A percentile compares a stretch with the other conserved stretches of the same genome.
These are phyloP conservation scores for Penicillium sp. DNA, from an alignment of 2,329 filamentous ascomycete genomes.

Conservation along the genomic window DNA sequence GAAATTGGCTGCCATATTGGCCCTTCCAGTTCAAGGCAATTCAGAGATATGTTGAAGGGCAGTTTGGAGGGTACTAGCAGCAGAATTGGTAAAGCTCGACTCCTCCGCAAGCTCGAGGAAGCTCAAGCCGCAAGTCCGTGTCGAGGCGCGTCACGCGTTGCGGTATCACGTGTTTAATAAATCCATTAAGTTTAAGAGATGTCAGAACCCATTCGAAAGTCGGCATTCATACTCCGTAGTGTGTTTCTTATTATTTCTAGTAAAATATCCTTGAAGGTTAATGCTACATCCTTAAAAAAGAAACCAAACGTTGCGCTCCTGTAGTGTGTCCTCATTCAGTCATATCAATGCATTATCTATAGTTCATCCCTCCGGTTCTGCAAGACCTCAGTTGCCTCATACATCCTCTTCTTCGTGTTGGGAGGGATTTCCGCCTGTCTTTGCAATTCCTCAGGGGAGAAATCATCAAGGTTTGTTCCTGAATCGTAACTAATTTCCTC, in stretches of 20 bases:
- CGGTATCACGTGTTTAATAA: conserved; percentile 8
- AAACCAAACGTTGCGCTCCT: neutral
- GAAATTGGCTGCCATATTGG: conserved; percentile 74
- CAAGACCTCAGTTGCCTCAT: conserved; percentile 44
- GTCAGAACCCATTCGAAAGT: neutral
- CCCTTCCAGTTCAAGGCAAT: neutral
- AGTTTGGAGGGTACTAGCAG: neutral
- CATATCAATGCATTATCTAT: conserved; percentile 28
- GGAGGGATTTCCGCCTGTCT: conserved; percentile 45
- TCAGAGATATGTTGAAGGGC: neutral
- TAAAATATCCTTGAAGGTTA: too few relatives aligned
- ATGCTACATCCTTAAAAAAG: neutral
- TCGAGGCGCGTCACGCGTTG: conserved; percentile 41
- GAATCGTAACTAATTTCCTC: conserved; percentile 30
- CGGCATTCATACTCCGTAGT: too few relatives aligned
- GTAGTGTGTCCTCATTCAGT: neutral
- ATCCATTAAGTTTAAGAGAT: conserved; percentile 26
- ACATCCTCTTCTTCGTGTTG: conserved; percentile 57
- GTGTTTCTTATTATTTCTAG: too few relatives aligned
- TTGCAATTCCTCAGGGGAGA: conserved; percentile 41
- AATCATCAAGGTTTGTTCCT: conserved; percentile 38
- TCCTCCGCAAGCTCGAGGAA: conserved; percentile 2
- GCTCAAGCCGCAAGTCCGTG: conserved; percentile 24
- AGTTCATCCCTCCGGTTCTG: conserved; percentile 44
- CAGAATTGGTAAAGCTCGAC: neutral